A percentile compares a stretch with the other conserved stretches of the same genome.
These are phyloP conservation scores for Haplosporangium gracile DNA, from an alignment of 192 early-diverging fungal species.

Conservation along the genomic window DNA sequence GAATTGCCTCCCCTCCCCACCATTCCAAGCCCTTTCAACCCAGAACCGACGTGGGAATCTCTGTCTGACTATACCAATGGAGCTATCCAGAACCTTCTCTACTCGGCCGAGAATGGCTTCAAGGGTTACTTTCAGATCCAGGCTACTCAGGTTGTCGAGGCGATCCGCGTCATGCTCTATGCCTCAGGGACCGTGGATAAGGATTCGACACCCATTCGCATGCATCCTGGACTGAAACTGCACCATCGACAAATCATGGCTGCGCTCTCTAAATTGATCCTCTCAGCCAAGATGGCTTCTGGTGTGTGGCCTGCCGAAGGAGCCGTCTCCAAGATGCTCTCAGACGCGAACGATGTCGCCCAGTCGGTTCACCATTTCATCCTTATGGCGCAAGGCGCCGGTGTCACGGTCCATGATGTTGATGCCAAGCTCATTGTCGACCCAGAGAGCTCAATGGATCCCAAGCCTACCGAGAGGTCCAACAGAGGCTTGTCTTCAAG, in stretches of 20 bases:
- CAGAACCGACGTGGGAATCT: slow-evolving; percentile 49
- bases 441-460: slow-evolving; percentile 28
- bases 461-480: slow-evolving; percentile 15
- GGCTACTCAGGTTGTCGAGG: slow-evolving; percentile 70
- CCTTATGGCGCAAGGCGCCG: slow-evolving; percentile 53
- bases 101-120: slow-evolving; percentile 50
- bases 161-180: slow-evolving; percentile 88
- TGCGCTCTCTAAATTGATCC: slow-evolving; percentile 84
- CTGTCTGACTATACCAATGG: slow-evolving; percentile 40
- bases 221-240: slow-evolving; percentile 73
- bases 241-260: slow-evolving; percentile 85
- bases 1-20: slow-evolving; percentile 33
- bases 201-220: slow-evolving; percentile 75
- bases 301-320: slow-evolving; percentile 95
- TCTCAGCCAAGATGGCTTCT: slow-evolving; percentile 85
- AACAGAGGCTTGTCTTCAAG: slow-evolving; percentile 29
- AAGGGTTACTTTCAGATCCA: slow-evolving; percentile 47
- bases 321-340: slow-evolving; percentile 79
- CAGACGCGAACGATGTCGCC: slow-evolving; percentile 82
- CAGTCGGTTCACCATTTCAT: slow-evolving; percentile 80
- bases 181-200: slow-evolving; percentile 81
- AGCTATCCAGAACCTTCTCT: slow-evolving; percentile 37
- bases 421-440: slow-evolving; percentile 58
- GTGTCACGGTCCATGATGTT: slow-evolving; percentile 52
- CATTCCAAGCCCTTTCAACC: slow-evolving; percentile 45